Conservation (phyloP, 225 moss, liverwort and hornwort genomes). For the Bryoerythrophyllum caledonicum region DNA sequence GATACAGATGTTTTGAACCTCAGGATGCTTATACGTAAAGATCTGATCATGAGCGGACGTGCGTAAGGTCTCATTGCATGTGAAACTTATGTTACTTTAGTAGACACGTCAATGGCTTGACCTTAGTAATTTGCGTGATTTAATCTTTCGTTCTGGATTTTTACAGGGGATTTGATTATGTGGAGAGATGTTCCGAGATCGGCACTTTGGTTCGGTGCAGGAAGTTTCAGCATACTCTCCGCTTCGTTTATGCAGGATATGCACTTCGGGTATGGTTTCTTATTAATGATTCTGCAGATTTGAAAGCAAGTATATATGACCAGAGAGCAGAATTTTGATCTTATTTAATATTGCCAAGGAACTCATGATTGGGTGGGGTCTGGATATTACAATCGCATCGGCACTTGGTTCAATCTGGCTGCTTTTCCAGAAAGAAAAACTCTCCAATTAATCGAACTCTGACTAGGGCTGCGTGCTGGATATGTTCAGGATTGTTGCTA, state of each 20-base stretch:
- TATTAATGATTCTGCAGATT: not conserved
- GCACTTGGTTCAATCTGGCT: not conserved
- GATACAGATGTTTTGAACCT: not conserved
- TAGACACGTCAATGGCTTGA: not conserved
- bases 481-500: constrained; percentile 65
- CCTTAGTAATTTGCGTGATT: not conserved
- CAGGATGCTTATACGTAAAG: not conserved
- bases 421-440: not conserved
- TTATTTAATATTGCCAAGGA: not conserved
- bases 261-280: constrained; percentile 72
- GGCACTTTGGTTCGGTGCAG: constrained; percentile 85
- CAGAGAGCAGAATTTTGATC: not conserved
- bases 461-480: not conserved
- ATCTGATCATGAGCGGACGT: not conserved
- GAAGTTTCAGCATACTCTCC: constrained; percentile 87
- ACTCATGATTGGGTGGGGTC: not conserved
- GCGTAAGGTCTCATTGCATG: not conserved
- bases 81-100: not conserved
- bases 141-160: not conserved
- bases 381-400: not conserved
- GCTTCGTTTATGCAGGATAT: constrained; percentile 77
- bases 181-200: constrained; percentile 93
- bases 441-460: not conserved
- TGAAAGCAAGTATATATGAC: not conserved
- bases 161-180: constrained; percentile 87